Evolutionary conservation across 176 grass and related monocot species (phyloP).

Genomic region (Chrysopogon serrulatus): DNA sequence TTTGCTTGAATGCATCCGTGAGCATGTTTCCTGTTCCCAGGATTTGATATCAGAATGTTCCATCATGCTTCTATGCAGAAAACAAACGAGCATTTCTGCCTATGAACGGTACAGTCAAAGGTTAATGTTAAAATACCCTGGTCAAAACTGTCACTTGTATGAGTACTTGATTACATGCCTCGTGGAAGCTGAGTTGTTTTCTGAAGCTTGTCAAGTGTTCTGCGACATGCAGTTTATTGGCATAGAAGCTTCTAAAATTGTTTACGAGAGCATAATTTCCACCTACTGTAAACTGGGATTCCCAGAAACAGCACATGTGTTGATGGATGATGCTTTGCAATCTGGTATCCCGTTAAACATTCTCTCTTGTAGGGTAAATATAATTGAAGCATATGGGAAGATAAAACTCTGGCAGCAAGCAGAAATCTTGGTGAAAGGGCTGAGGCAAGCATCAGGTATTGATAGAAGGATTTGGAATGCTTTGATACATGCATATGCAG

Average conservation of each 20-base stretch:
- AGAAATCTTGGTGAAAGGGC: slow-evolving; percentile 67
- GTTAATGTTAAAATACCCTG: slow-evolving; percentile 33
- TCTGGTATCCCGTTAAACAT: slow-evolving; percentile 47
- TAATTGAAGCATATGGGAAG: slow-evolving; percentile 81
- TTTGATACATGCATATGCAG: slow-evolving; percentile 82
- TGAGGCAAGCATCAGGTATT: slow-evolving; percentile 49
- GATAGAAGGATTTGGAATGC: slow-evolving; percentile 87
- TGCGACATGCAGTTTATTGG: slow-evolving; percentile 80
- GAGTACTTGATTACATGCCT: slow-evolving; percentile 73
- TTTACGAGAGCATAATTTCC: slow-evolving; percentile 58
- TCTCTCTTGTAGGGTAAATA: slow-evolving; percentile 44
- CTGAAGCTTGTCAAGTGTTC: slow-evolving; percentile 76
- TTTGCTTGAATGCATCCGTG: slow-evolving; percentile 67
- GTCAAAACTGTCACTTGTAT: slow-evolving; percentile 48
- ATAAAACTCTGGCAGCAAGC: slow-evolving; percentile 76
- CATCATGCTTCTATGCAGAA: slow-evolving; percentile 78
- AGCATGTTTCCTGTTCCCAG: slow-evolving; percentile 43
- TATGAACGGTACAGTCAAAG: slow-evolving; percentile 60
- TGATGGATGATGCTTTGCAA: slow-evolving; percentile 59
- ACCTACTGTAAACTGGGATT: slow-evolving; percentile 82
- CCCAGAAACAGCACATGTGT: slow-evolving; percentile 72
- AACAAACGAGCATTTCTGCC: slow-evolving; percentile 38
- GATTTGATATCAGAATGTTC: slow-evolving; percentile 68
- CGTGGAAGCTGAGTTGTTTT: slow-evolving; percentile 52
- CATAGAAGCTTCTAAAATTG: slow-evolving; percentile 54